phyloP scores from a whole-genome alignment of 2,329 filamentous ascomycete species.

The Emydomyces testavorans region DNA sequence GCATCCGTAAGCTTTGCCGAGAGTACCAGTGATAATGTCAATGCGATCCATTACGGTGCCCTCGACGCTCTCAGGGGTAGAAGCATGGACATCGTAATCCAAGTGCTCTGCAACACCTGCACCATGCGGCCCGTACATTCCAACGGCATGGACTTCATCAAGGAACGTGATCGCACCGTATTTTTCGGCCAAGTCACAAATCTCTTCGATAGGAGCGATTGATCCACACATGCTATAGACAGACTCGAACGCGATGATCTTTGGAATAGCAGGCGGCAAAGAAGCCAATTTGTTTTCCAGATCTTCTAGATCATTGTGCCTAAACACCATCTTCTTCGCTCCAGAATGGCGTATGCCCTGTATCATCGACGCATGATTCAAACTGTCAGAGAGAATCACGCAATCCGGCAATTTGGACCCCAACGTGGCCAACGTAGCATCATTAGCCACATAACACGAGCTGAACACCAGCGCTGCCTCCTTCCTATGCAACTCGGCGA shows the following conservation, averaged over 20 bases:
- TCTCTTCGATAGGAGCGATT: slow-evolving; percentile 87
- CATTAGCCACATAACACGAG: slow-evolving; percentile 96
- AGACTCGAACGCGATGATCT: slow-evolving; percentile 97
- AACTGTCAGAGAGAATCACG: slow-evolving; percentile 91
- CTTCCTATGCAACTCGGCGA: slow-evolving; percentile 83
- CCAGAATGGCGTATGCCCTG: slow-evolving; percentile 96
- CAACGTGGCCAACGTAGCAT: slow-evolving; percentile 90
- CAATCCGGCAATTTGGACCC: slow-evolving; percentile 93
- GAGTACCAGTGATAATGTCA: slow-evolving; percentile 93
- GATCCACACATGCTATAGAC: slow-evolving; percentile 99
- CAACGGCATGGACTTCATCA: slow-evolving; percentile 96
- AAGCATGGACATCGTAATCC: slow-evolving; percentile 75
- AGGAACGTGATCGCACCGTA: slow-evolving; percentile 96
- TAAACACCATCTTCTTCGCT: slow-evolving; percentile 95
- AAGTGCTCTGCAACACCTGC: slow-evolving; percentile 96
- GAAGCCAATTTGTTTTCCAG: slow-evolving; percentile 85
- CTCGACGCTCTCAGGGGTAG: slow-evolving; percentile 45
- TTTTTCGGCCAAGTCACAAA: slow-evolving; percentile 92
- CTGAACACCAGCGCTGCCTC: slow-evolving; percentile 89
- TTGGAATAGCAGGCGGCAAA: slow-evolving; percentile 71
- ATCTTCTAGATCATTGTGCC: slow-evolving; percentile 92
- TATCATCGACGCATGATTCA: slow-evolving; percentile 99
- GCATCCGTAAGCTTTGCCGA: slow-evolving; percentile 95
- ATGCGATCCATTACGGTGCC: slow-evolving; percentile 91
- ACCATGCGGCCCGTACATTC: slow-evolving; percentile 95